Base-by-base conservation (phyloP, 306 rosid species). In the Cyamopsis tetragonoloba region DNA sequence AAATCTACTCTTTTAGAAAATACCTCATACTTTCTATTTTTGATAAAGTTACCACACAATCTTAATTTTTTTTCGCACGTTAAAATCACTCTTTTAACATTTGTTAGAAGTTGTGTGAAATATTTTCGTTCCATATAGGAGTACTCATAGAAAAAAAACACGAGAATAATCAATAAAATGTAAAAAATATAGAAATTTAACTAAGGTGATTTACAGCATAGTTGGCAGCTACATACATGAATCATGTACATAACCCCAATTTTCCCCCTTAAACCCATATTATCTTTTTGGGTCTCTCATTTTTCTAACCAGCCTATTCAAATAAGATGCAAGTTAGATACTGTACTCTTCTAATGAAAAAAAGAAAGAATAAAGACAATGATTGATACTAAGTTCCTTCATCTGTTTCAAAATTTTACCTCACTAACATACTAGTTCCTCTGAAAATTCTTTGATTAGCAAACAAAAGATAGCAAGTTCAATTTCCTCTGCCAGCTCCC, bases 361-460 rank as follows among this genome's bases (percentile, higher is more conserved):
- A 79, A 79, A 86, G 75, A 65, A 77, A 72, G 81, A 79, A 86
- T 78, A 65, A 77, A 57, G 56, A 71, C 34, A 49, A 51, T 68
- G 10, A 46, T 48, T 49, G 38, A 76, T 34, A 39, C 71, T 47
- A 78, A 80, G 65, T 58, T 71, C 63, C 63, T 35, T 77, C 73
- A 34, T 53, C 68, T 12, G 9, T 59, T 26, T 38, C 77, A 62
- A 63, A 72, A 68, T n/a, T 70, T 53, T 24, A 61, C 69, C 68
- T 43, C 11, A 69, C 42, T 30, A 80, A 66, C 82, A 83, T 47
- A 72, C 79, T 30, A 90, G 76, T 67, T 95, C 96, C 64, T 73
- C 70, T 44, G 89, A 82, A 67, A 88, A 49, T 66, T 95, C 99
- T 50, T 83, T 85, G 41, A 91, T 81, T 43, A 95, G 69, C 58